phyloP scores from a whole-genome alignment of 176 grass and related monocot species.

The Ensete glaucum region DNA sequence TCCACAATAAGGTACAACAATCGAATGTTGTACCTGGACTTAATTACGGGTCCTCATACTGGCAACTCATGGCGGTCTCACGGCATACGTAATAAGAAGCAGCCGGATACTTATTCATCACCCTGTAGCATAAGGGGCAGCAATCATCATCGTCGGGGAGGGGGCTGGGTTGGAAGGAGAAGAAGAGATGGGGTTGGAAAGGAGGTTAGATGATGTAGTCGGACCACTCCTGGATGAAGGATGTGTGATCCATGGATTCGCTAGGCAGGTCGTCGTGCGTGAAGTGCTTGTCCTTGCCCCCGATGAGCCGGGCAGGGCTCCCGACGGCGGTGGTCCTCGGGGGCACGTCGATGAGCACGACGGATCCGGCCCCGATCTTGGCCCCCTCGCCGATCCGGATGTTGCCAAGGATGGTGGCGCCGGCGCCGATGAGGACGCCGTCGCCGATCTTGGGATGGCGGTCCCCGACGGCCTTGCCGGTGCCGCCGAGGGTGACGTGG shows the following conservation, averaged over 20 bases:
- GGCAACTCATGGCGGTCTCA: neutral
- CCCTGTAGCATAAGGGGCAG: neutral
- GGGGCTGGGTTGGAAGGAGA: too few species aligned
- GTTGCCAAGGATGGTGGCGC: conserved; percentile 88
- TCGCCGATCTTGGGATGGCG: conserved; percentile 83
- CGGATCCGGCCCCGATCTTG: conserved; percentile 78
- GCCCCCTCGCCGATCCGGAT: conserved; percentile 76
- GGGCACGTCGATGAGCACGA: conserved; percentile 82
- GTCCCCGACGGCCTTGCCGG: conserved; percentile 78
- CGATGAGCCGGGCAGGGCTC: conserved; percentile 70
- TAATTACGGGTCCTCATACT: neutral
- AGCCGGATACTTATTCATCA: neutral
- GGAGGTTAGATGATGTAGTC: conserved; percentile 58
- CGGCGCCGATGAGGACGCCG: conserved; percentile 84
- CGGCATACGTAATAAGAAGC: neutral
- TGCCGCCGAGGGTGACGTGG: conserved; percentile 90
- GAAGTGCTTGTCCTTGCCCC: conserved; percentile 32
- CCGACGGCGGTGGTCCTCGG: conserved; percentile 64
- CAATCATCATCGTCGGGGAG: neutral
- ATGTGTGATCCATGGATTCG: conserved; percentile 95
- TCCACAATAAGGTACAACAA: neutral
- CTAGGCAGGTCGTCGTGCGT: conserved; percentile 52
- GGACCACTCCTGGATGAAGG: conserved; percentile 82
- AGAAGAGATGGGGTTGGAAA: too few species aligned
- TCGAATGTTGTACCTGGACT: neutral